Conservation (phyloP, 2,329 filamentous ascomycete species). For the Emericellopsis atlantica region DNA sequence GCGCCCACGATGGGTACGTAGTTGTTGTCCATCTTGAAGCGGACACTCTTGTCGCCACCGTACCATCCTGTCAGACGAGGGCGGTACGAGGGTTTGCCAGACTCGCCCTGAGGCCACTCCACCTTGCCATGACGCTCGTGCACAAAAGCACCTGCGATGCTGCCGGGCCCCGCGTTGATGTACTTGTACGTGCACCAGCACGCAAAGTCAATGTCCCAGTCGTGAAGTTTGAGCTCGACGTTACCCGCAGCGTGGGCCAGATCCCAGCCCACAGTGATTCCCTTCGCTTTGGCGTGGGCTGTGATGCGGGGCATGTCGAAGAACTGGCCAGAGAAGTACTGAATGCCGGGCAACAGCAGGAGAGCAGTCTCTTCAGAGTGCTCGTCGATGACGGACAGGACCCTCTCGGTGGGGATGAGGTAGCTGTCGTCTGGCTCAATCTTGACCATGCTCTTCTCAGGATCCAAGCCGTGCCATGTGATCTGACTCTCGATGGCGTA, state of each 20-base stretch:
- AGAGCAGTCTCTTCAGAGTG: constrained; percentile 64
- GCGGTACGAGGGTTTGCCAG: constrained; percentile 32
- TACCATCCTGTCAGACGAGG: constrained; percentile 76
- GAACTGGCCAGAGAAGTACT: constrained; percentile 85
- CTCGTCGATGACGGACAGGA: constrained; percentile 60
- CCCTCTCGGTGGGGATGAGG: constrained; percentile 57
- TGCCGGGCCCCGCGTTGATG: constrained; percentile 73
- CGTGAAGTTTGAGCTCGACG: constrained; percentile 65
- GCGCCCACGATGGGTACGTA: constrained; percentile 72
- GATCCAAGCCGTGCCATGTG: constrained; percentile 53
- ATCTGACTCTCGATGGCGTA: constrained; percentile 80
- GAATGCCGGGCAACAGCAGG: constrained; percentile 72
- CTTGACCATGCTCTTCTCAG: constrained; percentile 57
- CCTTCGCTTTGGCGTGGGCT: constrained; percentile 56
- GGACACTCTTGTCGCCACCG: constrained; percentile 62
- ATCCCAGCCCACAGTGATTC: constrained; percentile 74
- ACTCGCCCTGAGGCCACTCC: constrained; percentile 19
- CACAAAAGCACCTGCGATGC: constrained; percentile 70
- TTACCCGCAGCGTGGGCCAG: constrained; percentile 81
- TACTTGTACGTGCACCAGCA: constrained; percentile 96
- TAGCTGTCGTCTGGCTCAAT: constrained; percentile 48
- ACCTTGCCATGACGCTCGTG: constrained; percentile 61
- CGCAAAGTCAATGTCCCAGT: constrained; percentile 86
- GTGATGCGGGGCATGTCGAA: constrained; percentile 78
- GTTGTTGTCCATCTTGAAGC: constrained; percentile 74